Percentiles rank a stretch among this genome's conserved stretches.
Evolutionary conservation across 768 basidiomycete genomes (phyloP).

Genomic region (Asterophora parasitica): DNA sequence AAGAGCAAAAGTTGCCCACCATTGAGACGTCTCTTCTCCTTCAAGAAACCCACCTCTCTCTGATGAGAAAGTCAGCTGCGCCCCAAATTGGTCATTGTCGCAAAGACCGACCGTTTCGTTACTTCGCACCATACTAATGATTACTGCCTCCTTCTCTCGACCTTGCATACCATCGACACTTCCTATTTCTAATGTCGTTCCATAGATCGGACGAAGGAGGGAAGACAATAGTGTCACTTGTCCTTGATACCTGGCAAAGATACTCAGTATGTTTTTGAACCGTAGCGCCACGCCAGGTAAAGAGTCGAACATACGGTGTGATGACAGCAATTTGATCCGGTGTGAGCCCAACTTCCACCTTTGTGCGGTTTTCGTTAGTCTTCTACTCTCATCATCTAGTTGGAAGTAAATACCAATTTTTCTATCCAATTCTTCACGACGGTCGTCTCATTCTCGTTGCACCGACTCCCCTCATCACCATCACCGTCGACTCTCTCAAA

Average conservation of each 20-base stretch:
- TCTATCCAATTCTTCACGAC: conserved; percentile 82
- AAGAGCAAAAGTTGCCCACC: conserved; percentile 35
- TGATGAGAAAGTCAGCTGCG: conserved; percentile 23
- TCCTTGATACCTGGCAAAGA: conserved; percentile 70
- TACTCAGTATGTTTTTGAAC: too few relatives aligned
- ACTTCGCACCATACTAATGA: conserved; percentile 89
- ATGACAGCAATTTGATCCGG: conserved; percentile 81
- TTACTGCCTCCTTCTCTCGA: conserved; percentile 89
- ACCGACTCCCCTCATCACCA: conserved; percentile 84
- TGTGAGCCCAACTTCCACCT: conserved; percentile 59
- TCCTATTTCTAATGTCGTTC: conserved; percentile 76
- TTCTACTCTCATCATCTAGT: neutral
- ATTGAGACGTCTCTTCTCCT: conserved; percentile 88
- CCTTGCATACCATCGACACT: conserved; percentile 98
- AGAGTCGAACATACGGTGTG: conserved; percentile 57
- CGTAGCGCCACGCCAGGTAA: neutral
- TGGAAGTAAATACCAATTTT: conserved; percentile 49
- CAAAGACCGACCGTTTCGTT: conserved; percentile 64
- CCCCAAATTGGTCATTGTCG: neutral
- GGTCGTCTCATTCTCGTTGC: conserved; percentile 92
- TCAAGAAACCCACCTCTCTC: conserved; percentile 92
- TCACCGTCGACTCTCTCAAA: conserved; percentile 79
- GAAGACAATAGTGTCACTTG: conserved; percentile 85
- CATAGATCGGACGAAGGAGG: conserved; percentile 66
- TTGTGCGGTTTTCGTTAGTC: neutral